These are phyloP conservation scores for Trichaptum fuscoviolaceum DNA, from an alignment of 768 basidiomycete species.

Conservation along the genomic window DNA sequence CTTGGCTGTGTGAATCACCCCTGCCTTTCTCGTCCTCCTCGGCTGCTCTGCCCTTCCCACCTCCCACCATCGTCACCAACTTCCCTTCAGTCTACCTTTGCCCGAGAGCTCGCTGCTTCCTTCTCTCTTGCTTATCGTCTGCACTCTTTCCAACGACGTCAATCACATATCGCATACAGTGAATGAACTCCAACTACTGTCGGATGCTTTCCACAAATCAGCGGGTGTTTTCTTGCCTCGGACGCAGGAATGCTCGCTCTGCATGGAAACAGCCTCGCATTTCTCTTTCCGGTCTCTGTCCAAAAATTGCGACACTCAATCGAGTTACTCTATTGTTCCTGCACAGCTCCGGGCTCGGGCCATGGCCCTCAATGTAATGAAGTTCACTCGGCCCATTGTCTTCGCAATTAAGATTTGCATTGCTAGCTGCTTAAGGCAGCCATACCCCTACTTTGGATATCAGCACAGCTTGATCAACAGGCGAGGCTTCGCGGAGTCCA, in stretches of 20 bases:
- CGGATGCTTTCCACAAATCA: background rate
- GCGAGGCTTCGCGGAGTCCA: background rate
- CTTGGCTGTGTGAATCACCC: background rate
- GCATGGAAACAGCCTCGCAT: background rate
- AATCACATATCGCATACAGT: background rate
- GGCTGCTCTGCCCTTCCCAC: background rate
- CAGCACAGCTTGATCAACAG: background rate
- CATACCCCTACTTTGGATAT: background rate
- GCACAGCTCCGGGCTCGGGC: background rate
- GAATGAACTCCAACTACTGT: too few species aligned
- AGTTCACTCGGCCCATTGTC: background rate
- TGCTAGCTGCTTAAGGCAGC: background rate
- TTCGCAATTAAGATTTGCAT: background rate
- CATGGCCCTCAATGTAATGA: background rate
- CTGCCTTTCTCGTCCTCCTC: background rate
- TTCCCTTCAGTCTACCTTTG: background rate
- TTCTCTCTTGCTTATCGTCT: constrained; percentile 1
- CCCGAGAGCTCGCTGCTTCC: constrained; percentile 1
- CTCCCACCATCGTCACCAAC: background rate
- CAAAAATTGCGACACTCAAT: background rate
- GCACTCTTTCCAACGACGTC: background rate
- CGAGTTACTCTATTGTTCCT: background rate
- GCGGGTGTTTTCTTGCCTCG: background rate
- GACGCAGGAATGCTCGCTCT: background rate
- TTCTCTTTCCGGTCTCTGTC: background rate